A percentile compares a stretch with the other conserved stretches of the same genome.
phyloP scores from a whole-genome alignment of 2,329 filamentous ascomycete genomes.

The Fusarium sp. region DNA sequence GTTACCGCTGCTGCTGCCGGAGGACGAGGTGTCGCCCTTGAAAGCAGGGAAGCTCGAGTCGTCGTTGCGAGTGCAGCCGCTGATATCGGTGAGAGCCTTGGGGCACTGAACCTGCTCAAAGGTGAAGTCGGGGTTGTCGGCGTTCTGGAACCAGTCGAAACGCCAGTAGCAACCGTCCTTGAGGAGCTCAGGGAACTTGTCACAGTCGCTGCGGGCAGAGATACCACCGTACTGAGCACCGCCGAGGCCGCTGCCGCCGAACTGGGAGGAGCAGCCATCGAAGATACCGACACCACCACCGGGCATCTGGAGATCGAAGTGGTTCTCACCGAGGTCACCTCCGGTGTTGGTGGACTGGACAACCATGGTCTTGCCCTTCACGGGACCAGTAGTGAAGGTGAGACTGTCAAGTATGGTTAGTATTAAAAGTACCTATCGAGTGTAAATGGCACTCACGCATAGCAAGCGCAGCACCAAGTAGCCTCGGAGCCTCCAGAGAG shows the following conservation, averaged over 20 bases:
- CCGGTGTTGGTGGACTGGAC: conserved; percentile 74
- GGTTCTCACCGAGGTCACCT: conserved; percentile 64
- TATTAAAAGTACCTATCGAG: neutral
- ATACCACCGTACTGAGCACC: conserved; percentile 70
- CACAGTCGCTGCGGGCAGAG: conserved; percentile 60
- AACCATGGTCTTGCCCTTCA: conserved; percentile 70
- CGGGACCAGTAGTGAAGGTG: conserved; percentile 61
- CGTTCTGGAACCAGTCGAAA: conserved; percentile 71
- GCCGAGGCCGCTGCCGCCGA: conserved; percentile 52
- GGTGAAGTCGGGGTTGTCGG: conserved; percentile 66
- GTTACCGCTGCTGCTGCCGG: neutral
- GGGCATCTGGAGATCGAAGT: conserved; percentile 68
- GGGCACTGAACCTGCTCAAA: conserved; percentile 69
- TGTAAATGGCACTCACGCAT: conserved; percentile 52
- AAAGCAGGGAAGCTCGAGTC: conserved; percentile 44
- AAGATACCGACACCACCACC: conserved; percentile 67
- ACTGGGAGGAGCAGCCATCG: conserved; percentile 63
- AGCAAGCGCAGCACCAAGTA: conserved; percentile 75
- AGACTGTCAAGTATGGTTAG: conserved; percentile 45
- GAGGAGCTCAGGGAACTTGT: conserved; percentile 62
- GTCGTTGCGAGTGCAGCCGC: conserved; percentile 49
- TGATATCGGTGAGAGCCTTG: conserved; percentile 55
- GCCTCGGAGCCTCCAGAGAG: conserved; percentile 65
- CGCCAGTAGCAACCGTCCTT: conserved; percentile 71
- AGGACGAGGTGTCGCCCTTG: conserved; percentile 23